phyloP scores from a whole-genome alignment of 352 stramenopile species.

The Blastocystis sp. region DNA sequence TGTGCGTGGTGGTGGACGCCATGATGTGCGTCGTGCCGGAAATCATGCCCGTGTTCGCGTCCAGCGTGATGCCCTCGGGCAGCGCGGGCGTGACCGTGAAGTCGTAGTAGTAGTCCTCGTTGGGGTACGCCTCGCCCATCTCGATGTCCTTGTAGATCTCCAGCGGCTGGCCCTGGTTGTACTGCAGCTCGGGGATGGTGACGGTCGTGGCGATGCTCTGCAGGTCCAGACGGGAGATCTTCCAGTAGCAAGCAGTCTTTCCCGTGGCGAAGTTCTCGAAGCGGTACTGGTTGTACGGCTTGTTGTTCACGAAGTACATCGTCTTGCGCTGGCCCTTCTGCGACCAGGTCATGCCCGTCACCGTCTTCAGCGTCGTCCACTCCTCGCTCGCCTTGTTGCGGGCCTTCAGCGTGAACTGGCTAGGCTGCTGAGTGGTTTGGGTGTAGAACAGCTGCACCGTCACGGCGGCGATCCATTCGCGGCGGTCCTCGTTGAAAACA shows the following conservation, averaged over 20 bases:
- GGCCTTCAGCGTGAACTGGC: neutral
- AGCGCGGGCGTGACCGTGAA: slow-evolving; percentile 27
- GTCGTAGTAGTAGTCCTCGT: neutral
- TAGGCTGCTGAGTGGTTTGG: neutral
- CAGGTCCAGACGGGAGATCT: slow-evolving; percentile 3
- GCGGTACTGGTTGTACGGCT: slow-evolving; percentile 34
- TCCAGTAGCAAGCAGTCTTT: slow-evolving; percentile 2
- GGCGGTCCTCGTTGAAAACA: slow-evolving; percentile 17
- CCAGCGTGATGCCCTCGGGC: slow-evolving; percentile 12
- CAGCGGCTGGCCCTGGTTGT: neutral
- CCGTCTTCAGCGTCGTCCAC: neutral
- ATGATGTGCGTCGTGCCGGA: slow-evolving; percentile 4
- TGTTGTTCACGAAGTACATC: slow-evolving; percentile 4
- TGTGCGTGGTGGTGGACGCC: neutral
- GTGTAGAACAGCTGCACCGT: neutral
- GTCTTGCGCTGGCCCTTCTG: neutral
- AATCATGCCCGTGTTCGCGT: slow-evolving; percentile 40
- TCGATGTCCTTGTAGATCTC: slow-evolving; percentile 25
- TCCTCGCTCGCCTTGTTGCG: neutral
- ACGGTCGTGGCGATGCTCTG: neutral
- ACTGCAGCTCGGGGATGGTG: neutral
- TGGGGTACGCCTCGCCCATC: slow-evolving; percentile 43
- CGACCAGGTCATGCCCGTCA: neutral
- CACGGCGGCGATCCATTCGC: neutral
- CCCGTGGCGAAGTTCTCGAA: neutral